Conservation (phyloP, 1,284 basidiomycete species). For the Erythrobasidium hasegawianum region DNA sequence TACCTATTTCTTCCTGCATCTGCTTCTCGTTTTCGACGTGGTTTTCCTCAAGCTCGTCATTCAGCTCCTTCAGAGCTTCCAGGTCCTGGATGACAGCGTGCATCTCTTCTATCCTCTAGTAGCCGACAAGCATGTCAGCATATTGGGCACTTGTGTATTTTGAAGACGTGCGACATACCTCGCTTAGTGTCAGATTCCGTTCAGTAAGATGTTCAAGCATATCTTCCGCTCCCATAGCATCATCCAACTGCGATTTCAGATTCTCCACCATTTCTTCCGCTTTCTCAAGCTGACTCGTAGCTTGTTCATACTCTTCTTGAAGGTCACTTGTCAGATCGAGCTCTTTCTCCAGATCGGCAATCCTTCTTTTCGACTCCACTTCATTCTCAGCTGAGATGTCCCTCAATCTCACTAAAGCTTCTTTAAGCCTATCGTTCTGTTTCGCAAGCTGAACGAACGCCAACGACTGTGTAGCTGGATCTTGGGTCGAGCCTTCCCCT, state of each 20-base stretch:
- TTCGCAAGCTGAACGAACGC: slow-evolving; percentile 90
- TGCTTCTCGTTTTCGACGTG: slow-evolving; percentile 91
- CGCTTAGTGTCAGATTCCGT: slow-evolving; percentile 82
- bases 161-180: slow-evolving; percentile 58
- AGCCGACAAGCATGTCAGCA: slow-evolving; percentile 24
- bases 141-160: too few species aligned
- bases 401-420: slow-evolving; percentile 80
- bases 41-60: slow-evolving; percentile 95
- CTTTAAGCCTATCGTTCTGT: slow-evolving; percentile 91
- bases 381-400: slow-evolving; percentile 86
- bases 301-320: slow-evolving; percentile 42
- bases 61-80: slow-evolving; percentile 90
- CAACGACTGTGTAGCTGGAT: slow-evolving; percentile 59
- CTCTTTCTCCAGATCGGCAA: slow-evolving; percentile 86
- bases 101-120: slow-evolving; percentile 93
- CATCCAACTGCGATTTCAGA: slow-evolving; percentile 89
- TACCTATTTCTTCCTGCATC: slow-evolving; percentile 83
- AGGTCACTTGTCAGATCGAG: slow-evolving; percentile 54
- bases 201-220: slow-evolving; percentile 94
- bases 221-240: slow-evolving; percentile 90
- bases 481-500: slow-evolving; percentile 21
- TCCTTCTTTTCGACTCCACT: slow-evolving; percentile 71
- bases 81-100: slow-evolving; percentile 90
- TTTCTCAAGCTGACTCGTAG: slow-evolving; percentile 72
- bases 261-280: slow-evolving; percentile 89